phyloP scores from a whole-genome alignment of 2,329 filamentous ascomycete genomes.

The Neoascochyta sp. region DNA sequence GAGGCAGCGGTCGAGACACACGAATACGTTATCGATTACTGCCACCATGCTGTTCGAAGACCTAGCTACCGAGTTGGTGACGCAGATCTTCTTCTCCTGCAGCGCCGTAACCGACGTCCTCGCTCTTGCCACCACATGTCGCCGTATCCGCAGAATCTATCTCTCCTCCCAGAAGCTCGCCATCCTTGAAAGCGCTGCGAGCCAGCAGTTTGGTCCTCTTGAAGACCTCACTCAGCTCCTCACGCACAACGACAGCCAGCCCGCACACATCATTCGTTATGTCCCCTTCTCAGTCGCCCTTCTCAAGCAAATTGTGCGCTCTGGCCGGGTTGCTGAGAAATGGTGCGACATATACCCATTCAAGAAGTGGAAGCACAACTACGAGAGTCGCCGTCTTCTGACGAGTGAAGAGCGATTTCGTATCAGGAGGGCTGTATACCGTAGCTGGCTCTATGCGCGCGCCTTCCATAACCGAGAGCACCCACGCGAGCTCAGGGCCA shows the following conservation, averaged over 20 bases:
- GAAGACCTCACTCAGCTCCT: slow-evolving; percentile 57
- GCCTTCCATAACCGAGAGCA: slow-evolving; percentile 56
- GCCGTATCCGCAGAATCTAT: slow-evolving; percentile 53
- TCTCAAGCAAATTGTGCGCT: slow-evolving; percentile 52
- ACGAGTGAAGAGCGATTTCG: slow-evolving; percentile 48
- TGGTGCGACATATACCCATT: slow-evolving; percentile 61
- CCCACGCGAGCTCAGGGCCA: slow-evolving; percentile 49
- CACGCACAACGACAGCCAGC: slow-evolving; percentile 58
- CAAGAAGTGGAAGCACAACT: slow-evolving; percentile 61
- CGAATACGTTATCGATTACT: slow-evolving; percentile 2
- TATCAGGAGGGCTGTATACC: slow-evolving; percentile 56
- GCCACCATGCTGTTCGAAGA: slow-evolving; percentile 52
- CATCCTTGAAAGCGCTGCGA: slow-evolving; percentile 53
- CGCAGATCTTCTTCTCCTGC: slow-evolving; percentile 55
- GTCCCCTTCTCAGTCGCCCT: slow-evolving; percentile 55
- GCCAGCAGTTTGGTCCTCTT: slow-evolving; percentile 56
- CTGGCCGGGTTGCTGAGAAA: slow-evolving; percentile 54
- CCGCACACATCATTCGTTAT: slow-evolving; percentile 52
- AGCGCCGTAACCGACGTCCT: slow-evolving; percentile 52
- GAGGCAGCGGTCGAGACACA: no score
- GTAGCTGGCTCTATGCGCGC: slow-evolving; percentile 57
- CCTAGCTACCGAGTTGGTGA: slow-evolving; percentile 57
- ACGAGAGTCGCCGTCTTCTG: slow-evolving; percentile 53
- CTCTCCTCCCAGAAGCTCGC: slow-evolving; percentile 52
- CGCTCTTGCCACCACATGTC: slow-evolving; percentile 53